These are phyloP conservation scores for Nemania serpens DNA, from an alignment of 2,329 filamentous ascomycete species.

Conservation along the genomic window DNA sequence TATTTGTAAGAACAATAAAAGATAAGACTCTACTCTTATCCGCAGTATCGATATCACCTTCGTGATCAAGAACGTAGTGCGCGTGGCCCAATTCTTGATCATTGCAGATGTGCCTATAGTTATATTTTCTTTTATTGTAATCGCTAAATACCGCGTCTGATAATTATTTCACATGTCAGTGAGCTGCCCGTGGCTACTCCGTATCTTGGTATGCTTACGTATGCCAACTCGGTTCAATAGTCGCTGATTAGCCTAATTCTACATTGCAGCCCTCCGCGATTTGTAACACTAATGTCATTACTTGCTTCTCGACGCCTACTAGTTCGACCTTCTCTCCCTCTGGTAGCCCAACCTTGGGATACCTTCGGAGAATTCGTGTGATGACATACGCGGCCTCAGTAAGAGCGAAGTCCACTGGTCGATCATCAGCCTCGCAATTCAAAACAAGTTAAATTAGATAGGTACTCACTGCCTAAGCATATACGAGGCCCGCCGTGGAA, in stretches of 20 bases:
- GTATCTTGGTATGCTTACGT: too few relatives aligned
- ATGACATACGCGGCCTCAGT: conserved; percentile 35
- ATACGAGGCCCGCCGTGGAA: conserved; percentile 36
- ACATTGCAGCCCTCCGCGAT: conserved; percentile 34
- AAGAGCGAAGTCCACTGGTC: conserved; percentile 35
- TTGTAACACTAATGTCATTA: conserved; percentile 30
- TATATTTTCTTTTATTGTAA: too few relatives aligned
- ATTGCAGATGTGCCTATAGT: too few relatives aligned
- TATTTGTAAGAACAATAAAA: too few relatives aligned
- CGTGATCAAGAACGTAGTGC: too few relatives aligned
- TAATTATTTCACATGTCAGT: too few relatives aligned
- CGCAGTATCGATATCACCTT: too few relatives aligned
- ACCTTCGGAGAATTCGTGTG: conserved; percentile 33
- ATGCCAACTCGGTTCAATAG: neutral
- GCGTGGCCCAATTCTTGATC: too few relatives aligned
- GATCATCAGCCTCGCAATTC: neutral
- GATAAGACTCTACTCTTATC: too few relatives aligned
- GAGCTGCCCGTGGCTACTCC: too few relatives aligned
- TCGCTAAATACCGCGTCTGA: too few relatives aligned
- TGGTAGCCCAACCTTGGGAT: conserved; percentile 29
- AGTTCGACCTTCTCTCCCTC: conserved; percentile 31
- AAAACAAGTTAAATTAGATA: neutral
- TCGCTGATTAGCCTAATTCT: conserved; percentile 19
- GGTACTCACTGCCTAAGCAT: conserved; percentile 33
- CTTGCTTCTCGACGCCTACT: conserved; percentile 32